Evolutionary conservation across 768 basidiomycete species (phyloP), one percentile per base, ranked within the genome.

Genomic region (Fomitopsis serialis): DNA sequence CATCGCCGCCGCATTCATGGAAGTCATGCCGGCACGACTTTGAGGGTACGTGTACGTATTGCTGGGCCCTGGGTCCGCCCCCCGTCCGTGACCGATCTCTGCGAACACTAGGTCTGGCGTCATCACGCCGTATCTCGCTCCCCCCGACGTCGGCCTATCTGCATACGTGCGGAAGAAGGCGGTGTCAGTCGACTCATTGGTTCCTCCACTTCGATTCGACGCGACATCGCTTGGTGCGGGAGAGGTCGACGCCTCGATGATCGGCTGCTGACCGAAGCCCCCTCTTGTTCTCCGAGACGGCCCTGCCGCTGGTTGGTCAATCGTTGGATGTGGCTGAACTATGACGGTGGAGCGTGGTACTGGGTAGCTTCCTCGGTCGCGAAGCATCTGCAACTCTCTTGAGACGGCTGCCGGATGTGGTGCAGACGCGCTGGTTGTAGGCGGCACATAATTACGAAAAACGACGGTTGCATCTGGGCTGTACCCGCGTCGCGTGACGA

Each of bases 31-130:
- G 25, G 56, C 54, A 6, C 57, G 40, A 10, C 29, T 40, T 24
- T 42, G 52, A 25, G 48, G 50, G 25, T 60, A 52, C 2, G 58
- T 37, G 23, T 57, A 44, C 35, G 58, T 50, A 11, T 54, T 54
- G 44, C 58, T 62, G 29, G 61, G 50, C 36, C 56, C 59, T 29
- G 58, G 61, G 7, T 58, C 62, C 19, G 76, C 70, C 5, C 85
- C 85, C 25, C 84, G 76, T 3, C 85, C 86, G 62, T 88, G 87
- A 2, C 85, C 87, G 54, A 88, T 84, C 64, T 91, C 89, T 5
- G 87, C 85, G 56, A 78, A 88, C 58, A 85, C 77, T 48, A 87
- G 75, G 60, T 89, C 88, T 22, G 86, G 87, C 15, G 86, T 89
- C 64, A 82, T 68, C 17, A 79, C 77, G 42, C 85, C 84, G 55